Evolutionary conservation across 805 yeast genomes (phyloP), one percentile per base, ranked within the genome.

Genomic region (Cyberlindnera subsufficiens): DNA sequence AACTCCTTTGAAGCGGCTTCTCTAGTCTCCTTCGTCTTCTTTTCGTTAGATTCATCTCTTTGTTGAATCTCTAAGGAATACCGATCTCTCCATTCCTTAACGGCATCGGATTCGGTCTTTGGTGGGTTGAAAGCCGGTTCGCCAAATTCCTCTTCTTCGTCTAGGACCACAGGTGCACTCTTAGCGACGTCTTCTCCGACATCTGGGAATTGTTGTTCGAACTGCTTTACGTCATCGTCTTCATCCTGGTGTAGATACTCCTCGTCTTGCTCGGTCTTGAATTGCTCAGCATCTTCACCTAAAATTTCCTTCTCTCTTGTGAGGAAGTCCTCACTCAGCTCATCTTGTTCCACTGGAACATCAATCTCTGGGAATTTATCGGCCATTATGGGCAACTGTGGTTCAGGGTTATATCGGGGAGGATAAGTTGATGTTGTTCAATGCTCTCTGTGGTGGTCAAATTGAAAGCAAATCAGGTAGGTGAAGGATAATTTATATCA

Each of bases 21-120:
- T 43, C 83, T 75, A 45, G 88, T 73, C 46, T 80, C 87, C 27
- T 69, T 69, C 58, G 83, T 77, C 61, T 78, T 84, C 52, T 77
- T 68, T 17, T 67, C 68, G 53, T 84, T 82, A 49, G 77, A 78
- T 52, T 75, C 81, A 58, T 91, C 98, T 59, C 95, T 77, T 57
- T 86, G 78, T 42, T 75, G 69, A 47, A 91, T 81, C 61, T 89
- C 96, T 45, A 84, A 71, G 38, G 79, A 84, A 56, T 88, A 77
- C 55, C 88, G 81, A 55, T 79, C 82, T 59, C 77, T 80, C 99
- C 99, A 91, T 59, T 82, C 86, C 54, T 69, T 63, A 40, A 80
- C 61, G 27, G 82, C 80, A 53, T 72, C 76, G 30, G 88, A 75
- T 46, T 79, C 82, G 6, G 46, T 56, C 38, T 53, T 55, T 38